A percentile compares a stretch with the other conserved stretches of the same genome.
phyloP scores from a whole-genome alignment of 2,329 filamentous ascomycete species.

The Xylaria sp. region DNA sequence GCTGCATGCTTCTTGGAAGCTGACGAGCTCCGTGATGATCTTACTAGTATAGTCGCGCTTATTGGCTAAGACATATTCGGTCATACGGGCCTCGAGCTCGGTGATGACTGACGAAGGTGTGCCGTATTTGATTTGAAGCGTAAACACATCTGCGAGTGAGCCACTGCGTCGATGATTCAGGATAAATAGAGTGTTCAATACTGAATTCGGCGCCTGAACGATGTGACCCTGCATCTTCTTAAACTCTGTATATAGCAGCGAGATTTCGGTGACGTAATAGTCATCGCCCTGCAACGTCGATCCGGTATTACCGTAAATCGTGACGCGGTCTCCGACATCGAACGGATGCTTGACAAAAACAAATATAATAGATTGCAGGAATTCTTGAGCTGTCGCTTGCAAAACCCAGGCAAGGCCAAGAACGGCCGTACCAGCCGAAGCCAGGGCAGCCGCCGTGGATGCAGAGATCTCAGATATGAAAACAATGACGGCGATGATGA shows the following conservation, averaged over 20 bases:
- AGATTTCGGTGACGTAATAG: conserved; percentile 96
- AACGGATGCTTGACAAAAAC: conserved; percentile 98
- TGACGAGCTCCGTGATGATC: conserved; percentile 85
- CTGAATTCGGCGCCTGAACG: conserved; percentile 93
- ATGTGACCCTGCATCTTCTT: conserved; percentile 99
- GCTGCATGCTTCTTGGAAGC: conserved; percentile 83
- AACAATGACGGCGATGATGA: conserved; percentile 83
- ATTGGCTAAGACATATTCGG: conserved; percentile 84
- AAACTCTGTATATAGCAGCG: conserved; percentile 93
- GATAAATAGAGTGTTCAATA: conserved; percentile 93
- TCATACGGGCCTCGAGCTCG: conserved; percentile 78
- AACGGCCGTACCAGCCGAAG: conserved; percentile 87
- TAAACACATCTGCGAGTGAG: conserved; percentile 85
- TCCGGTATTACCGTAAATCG: conserved; percentile 90
- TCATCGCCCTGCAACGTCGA: conserved; percentile 83
- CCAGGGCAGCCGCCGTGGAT: conserved; percentile 90
- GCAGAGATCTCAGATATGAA: conserved; percentile 91
- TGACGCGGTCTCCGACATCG: conserved; percentile 93
- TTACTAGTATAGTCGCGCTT: conserved; percentile 91
- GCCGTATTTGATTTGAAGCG: conserved; percentile 87
- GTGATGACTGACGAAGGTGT: conserved; percentile 86
- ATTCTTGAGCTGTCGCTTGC: conserved; percentile 92
- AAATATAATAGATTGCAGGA: conserved; percentile 92
- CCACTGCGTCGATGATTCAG: conserved; percentile 94
- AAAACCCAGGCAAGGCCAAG: conserved; percentile 93